Base-by-base conservation (phyloP, 345 rosid species). In the Conringia planisiliqua region DNA sequence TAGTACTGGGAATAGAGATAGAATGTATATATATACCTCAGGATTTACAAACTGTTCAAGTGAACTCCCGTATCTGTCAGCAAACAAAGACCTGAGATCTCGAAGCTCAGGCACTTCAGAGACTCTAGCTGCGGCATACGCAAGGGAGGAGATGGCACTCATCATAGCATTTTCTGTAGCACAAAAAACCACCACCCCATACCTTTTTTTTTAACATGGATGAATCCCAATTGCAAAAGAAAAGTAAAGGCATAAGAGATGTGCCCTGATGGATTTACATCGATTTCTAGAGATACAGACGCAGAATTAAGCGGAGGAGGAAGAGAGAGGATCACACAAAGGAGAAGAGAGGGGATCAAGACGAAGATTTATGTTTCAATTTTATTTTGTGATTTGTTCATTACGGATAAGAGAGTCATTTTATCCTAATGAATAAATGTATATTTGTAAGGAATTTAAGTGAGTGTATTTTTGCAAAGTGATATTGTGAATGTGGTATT, bases 121-220 rank as follows among this genome's bases (percentile, higher is more conserved):
- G 78, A 92, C 82, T 82, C 97, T 84, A 51, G 99, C 97, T 7
- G 99, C 95, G 13, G 97, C 96, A 36, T 87, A 85, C 36, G 84
- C 75, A 55, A 95, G 82, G 56, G 96, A 88, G 13, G 90, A 75
- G 17, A 86, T 79, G 52, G 97, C 99, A 92, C 58, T 88, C 98
- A 43, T 82, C 87, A 29, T 96, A 98, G 40, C 68, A 63, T 44
- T 63, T 63, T n/a, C 68, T 60, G 30, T 24, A 24, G 32, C 64
- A 60, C 16, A 13, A 10, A 32, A 35, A 3, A 57, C 29, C n/a
- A 30, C 33, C 33, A 30, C n/a, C 0, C 30, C 30, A 2, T 5
- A 8, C n/a, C n/a, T n/a, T n/a, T n/a, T n/a, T 3, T 7, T 33
- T 30, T n/a, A 7, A 56, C 60, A 29, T 55, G 38, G 12, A 54